Percentiles rank a stretch among this genome's conserved stretches.
These are phyloP conservation scores for Fusarium buxicola DNA, from an alignment of 2,329 filamentous ascomycete genomes.

Conservation along the genomic window DNA sequence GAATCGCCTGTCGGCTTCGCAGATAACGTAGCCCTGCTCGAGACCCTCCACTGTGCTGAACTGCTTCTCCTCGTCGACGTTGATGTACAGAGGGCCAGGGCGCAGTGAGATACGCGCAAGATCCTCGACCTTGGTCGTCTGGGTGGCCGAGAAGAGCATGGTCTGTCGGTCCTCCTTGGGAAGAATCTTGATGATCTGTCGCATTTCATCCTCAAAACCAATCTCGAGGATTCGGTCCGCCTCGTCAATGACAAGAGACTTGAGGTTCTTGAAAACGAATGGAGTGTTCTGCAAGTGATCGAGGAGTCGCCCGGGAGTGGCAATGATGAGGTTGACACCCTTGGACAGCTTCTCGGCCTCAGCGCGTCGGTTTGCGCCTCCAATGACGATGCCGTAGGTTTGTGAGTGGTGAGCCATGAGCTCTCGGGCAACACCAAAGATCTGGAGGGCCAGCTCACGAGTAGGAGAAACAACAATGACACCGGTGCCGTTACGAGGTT, in stretches of 20 bases:
- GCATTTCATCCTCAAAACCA: slow-evolving; percentile 98
- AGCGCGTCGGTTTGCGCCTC: slow-evolving; percentile 88
- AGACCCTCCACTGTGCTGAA: slow-evolving; percentile 92
- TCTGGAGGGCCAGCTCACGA: slow-evolving; percentile 92
- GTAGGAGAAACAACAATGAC: slow-evolving; percentile 94
- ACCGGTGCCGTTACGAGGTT: slow-evolving; percentile 92
- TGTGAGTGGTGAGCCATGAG: slow-evolving; percentile 94
- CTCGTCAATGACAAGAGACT: slow-evolving; percentile 94
- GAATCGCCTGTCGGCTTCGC: slow-evolving; percentile 94
- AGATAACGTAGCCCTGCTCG: slow-evolving; percentile 95
- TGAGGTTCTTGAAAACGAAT: slow-evolving; percentile 92
- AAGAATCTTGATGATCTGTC: slow-evolving; percentile 93
- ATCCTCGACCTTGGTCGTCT: slow-evolving; percentile 98
- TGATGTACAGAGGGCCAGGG: slow-evolving; percentile 93
- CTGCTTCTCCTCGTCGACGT: slow-evolving; percentile 91
- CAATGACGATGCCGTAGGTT: slow-evolving; percentile 95
- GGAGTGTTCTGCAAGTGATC: slow-evolving; percentile 95
- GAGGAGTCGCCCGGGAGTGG: slow-evolving; percentile 90
- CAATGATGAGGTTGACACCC: slow-evolving; percentile 94
- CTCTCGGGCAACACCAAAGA: slow-evolving; percentile 94
- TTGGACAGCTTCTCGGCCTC: slow-evolving; percentile 95
- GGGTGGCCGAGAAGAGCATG: slow-evolving; percentile 98
- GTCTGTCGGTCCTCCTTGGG: slow-evolving; percentile 90
- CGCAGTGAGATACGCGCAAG: slow-evolving; percentile 92
- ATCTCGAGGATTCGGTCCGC: slow-evolving; percentile 97